Evolutionary conservation across 345 rosid species (phyloP).

Genomic region (Euphorbia pulcherrima): DNA sequence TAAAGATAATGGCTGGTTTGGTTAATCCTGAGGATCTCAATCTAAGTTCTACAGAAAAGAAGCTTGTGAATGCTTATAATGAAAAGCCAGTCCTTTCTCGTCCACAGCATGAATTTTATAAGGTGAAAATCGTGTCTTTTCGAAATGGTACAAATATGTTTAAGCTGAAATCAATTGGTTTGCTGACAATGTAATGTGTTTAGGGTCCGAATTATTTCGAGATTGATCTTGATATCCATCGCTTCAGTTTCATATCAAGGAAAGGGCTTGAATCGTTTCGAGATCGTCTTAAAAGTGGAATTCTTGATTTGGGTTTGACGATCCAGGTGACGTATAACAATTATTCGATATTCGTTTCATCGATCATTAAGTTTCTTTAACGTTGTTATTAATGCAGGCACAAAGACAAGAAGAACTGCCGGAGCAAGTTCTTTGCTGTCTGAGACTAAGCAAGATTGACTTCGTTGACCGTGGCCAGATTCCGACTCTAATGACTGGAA

Average conservation of each 20-base stretch:
- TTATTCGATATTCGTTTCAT: background rate
- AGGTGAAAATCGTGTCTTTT: constrained; percentile 32
- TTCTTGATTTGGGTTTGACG: constrained; percentile 74
- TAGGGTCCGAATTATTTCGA: constrained; percentile 91
- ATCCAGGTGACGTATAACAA: constrained; percentile 60
- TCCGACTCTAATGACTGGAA: constrained; percentile 53
- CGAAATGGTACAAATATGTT: background rate
- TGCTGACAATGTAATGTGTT: constrained; percentile 2
- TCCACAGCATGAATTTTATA: constrained; percentile 82
- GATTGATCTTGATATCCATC: constrained; percentile 89
- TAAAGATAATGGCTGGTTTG: constrained; percentile 77
- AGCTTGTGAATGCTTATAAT: constrained; percentile 73
- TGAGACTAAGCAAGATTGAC: constrained; percentile 80
- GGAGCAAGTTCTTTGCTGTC: constrained; percentile 71
- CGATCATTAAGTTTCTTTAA: background rate
- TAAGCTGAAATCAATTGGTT: background rate
- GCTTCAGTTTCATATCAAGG: constrained; percentile 85
- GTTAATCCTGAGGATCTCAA: constrained; percentile 79
- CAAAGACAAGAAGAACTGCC: constrained; percentile 93
- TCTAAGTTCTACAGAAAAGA: constrained; percentile 74
- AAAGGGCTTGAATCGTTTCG: constrained; percentile 88
- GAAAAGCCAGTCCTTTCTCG: constrained; percentile 96
- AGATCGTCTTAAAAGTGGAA: constrained; percentile 70
- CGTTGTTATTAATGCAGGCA: constrained; percentile 46
- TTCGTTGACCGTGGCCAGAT: constrained; percentile 70